A percentile compares a stretch with the other conserved stretches of the same genome.
Evolutionary conservation across 2,329 filamentous ascomycete genomes (phyloP).

Genomic region (Cladophialophora chaetospira): DNA sequence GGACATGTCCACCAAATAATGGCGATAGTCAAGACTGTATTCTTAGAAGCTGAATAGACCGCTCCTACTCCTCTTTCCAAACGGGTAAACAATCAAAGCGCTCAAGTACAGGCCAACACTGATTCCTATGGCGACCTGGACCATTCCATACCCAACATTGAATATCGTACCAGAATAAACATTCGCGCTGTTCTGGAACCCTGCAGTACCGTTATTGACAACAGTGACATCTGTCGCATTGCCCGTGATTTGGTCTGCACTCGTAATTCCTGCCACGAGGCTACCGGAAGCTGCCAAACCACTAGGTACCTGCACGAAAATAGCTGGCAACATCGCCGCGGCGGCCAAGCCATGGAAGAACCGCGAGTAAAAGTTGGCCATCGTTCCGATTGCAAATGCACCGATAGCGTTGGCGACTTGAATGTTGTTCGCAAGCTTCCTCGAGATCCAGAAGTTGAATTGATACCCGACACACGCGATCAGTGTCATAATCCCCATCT

Average conservation of each 20-base stretch:
- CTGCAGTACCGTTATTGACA: slow-evolving; percentile 42
- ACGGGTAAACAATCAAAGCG: slow-evolving; percentile 49
- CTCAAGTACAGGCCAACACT: slow-evolving; percentile 51
- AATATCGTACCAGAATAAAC: slow-evolving; percentile 41
- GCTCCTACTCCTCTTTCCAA: slow-evolving; percentile 49
- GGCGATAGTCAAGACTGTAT: no score
- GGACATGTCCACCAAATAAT: no score
- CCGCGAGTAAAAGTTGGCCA: slow-evolving; percentile 77
- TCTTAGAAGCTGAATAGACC: slow-evolving; percentile 48
- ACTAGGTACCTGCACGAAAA: slow-evolving; percentile 69
- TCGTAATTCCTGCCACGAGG: slow-evolving; percentile 58
- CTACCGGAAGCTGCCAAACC: slow-evolving; percentile 61
- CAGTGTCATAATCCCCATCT: slow-evolving; percentile 72
- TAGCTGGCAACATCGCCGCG: slow-evolving; percentile 81
- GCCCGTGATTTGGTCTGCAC: slow-evolving; percentile 43
- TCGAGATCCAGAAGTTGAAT: slow-evolving; percentile 72
- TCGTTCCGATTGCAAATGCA: slow-evolving; percentile 72
- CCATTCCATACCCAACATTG: slow-evolving; percentile 50
- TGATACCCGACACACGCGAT: slow-evolving; percentile 75
- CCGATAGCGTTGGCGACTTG: slow-evolving; percentile 78
- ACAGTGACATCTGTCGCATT: slow-evolving; percentile 48
- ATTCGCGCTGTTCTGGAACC: slow-evolving; percentile 22
- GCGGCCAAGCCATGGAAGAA: slow-evolving; percentile 75
- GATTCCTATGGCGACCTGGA: slow-evolving; percentile 52
- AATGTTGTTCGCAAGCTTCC: slow-evolving; percentile 67